Conservation (phyloP, 2,329 filamentous ascomycete species). For the Pseudogymnoascus verrucosus region DNA sequence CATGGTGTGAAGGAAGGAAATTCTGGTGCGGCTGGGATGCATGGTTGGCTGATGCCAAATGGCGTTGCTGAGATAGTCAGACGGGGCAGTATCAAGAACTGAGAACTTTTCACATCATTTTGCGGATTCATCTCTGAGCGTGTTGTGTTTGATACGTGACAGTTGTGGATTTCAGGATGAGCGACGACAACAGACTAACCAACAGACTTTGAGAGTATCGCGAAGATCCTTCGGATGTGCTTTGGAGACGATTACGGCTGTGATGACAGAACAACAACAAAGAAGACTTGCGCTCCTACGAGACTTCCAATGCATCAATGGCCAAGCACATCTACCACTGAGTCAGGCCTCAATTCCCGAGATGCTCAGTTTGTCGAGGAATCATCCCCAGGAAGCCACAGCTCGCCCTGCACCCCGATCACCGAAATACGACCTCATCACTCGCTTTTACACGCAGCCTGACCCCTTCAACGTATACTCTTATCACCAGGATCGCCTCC, state of each 20-base stretch:
- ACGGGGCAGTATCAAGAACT: conserved; percentile 24
- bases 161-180: conserved; percentile 29
- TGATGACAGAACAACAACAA: background rate
- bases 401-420: background rate
- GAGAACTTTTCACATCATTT: conserved; percentile 23
- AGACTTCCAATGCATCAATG: background rate
- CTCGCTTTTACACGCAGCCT: conserved; percentile 4
- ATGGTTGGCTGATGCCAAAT: conserved; percentile 18
- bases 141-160: conserved; percentile 18
- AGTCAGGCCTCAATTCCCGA: background rate
- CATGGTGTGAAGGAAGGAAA: conserved; percentile 10
- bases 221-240: background rate
- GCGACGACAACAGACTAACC: conserved; percentile 20
- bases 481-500: background rate
- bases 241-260: background rate
- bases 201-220: background rate
- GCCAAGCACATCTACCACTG: background rate
- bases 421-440: background rate
- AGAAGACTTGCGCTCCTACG: background rate
- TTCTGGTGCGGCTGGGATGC: conserved; percentile 13
- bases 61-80: conserved; percentile 28
- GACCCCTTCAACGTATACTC: background rate
- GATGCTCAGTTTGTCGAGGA: background rate
- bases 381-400: background rate
- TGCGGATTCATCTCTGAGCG: conserved; percentile 2